Conservation (phyloP, 2,329 filamentous ascomycete genomes). For the Dactylonectria macrodidyma region DNA sequence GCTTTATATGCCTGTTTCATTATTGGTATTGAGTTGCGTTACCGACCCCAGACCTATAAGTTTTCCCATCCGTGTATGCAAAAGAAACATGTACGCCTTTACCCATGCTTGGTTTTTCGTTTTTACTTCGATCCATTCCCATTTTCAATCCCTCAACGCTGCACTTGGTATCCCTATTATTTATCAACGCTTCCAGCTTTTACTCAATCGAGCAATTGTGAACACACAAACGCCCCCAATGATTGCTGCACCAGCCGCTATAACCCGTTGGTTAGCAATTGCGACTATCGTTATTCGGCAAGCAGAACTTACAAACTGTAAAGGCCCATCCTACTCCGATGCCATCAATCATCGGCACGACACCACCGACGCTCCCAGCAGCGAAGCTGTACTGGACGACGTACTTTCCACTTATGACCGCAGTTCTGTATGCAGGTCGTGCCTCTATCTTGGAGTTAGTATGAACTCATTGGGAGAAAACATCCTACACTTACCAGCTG, state of each 20-base stretch:
- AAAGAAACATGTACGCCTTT: too few relatives aligned
- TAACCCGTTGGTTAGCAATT: background rate
- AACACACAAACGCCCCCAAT: slow-evolving; percentile 35
- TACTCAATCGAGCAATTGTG: slow-evolving; percentile 39
- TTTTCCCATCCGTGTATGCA: too few relatives aligned
- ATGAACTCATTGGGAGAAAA: fast-evolving
- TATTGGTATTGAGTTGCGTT: too few relatives aligned
- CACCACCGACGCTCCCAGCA: slow-evolving; percentile 44
- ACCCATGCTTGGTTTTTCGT: too few relatives aligned
- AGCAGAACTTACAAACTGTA: slow-evolving; percentile 39
- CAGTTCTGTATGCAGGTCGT: slow-evolving; percentile 42
- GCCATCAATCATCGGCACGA: slow-evolving; percentile 44
- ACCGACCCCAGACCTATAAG: too few relatives aligned
- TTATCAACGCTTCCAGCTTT: slow-evolving; percentile 37
- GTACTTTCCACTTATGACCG: slow-evolving; percentile 47
- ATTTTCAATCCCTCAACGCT: background rate
- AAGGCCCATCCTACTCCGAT: slow-evolving; percentile 46
- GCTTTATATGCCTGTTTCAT: too few relatives aligned
- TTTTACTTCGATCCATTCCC: background rate
- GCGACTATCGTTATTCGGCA: fast-evolving
- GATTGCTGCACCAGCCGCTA: slow-evolving; percentile 33
- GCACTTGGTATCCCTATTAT: background rate
- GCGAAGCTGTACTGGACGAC: slow-evolving; percentile 46
- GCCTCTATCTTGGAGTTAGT: slow-evolving; percentile 36
- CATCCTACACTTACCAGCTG: slow-evolving; percentile 48